Percentiles rank a stretch among this genome's conserved stretches.
Conservation (phyloP, 257 asterid species). For the Coffea canephora region DNA sequence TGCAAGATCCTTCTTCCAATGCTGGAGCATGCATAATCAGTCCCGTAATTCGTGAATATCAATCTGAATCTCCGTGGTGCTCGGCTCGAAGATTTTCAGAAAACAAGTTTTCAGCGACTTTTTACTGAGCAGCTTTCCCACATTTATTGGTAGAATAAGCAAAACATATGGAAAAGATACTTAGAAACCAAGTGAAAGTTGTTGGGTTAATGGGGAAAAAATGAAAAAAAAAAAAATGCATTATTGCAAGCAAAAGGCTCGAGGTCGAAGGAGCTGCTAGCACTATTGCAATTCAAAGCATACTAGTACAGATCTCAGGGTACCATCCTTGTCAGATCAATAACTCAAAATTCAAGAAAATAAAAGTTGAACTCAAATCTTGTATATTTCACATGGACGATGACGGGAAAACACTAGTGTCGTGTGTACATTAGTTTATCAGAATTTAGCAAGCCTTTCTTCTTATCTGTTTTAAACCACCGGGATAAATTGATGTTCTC, state of each 20-base stretch:
- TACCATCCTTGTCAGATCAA: no score
- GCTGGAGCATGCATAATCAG: not conserved
- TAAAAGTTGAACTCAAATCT: not conserved
- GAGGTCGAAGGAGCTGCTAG: not conserved
- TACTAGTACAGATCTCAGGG: no score
- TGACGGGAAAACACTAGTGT: no score
- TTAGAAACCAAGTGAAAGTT: not conserved
- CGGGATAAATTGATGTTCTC: no score
- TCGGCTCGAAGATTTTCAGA: not conserved
- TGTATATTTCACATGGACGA: no score
- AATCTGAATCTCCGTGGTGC: not conserved
- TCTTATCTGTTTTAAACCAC: no score
- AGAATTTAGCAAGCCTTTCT: no score
- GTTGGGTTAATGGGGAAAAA: not conserved
- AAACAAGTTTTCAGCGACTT: not conserved
- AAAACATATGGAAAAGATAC: not conserved
- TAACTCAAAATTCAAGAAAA: not conserved
- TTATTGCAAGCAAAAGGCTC: not conserved
- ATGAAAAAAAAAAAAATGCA: no score
- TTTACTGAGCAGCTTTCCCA: not conserved
- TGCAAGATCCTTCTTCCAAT: conserved; percentile 13
- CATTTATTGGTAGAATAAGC: not conserved
- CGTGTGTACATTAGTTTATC: no score
- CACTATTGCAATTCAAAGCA: not conserved
- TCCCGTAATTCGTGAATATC: not conserved